These are phyloP conservation scores for Knoxdaviesia proteae DNA, from an alignment of 2,329 filamentous ascomycete genomes.

Conservation along the genomic window DNA sequence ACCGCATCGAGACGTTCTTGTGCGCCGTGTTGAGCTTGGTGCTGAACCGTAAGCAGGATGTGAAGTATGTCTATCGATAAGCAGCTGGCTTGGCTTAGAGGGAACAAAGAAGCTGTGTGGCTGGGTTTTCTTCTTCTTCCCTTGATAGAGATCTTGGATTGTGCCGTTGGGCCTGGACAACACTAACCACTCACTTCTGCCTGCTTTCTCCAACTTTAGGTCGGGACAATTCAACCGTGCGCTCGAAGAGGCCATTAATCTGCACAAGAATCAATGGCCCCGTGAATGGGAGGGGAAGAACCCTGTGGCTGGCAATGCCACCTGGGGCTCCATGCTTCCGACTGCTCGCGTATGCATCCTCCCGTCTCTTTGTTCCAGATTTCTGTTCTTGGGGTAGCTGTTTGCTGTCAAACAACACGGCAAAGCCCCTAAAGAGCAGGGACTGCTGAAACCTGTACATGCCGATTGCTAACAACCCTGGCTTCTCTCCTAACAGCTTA, in stretches of 20 bases:
- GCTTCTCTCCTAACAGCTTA: conserved; percentile 36
- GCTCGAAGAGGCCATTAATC: conserved; percentile 75
- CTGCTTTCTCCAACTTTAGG: conserved; percentile 25
- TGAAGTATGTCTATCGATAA: conserved; percentile 49
- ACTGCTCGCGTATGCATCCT: conserved; percentile 48
- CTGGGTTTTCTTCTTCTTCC: too few species aligned
- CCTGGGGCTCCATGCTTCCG: conserved; percentile 65
- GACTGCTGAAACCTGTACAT: neutral
- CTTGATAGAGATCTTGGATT: too few species aligned
- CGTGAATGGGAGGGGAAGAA: conserved; percentile 64
- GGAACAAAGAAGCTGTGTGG: too few species aligned
- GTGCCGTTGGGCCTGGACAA: neutral
- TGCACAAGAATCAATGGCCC: conserved; percentile 78
- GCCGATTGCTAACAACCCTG: neutral
- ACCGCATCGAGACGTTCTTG: conserved; percentile 69
- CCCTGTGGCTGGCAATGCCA: conserved; percentile 59
- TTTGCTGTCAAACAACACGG: too few species aligned
- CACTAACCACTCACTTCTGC: neutral
- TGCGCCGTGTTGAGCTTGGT: conserved; percentile 77
- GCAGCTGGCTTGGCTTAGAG: too few species aligned
- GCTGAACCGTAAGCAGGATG: conserved; percentile 93
- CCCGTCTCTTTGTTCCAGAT: neutral
- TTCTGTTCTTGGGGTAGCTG: too few species aligned
- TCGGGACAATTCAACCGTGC: conserved; percentile 83
- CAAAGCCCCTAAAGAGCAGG: too few species aligned